These are phyloP conservation scores for Camelina hispida DNA, from an alignment of 345 rosid species.

Conservation along the genomic window DNA sequence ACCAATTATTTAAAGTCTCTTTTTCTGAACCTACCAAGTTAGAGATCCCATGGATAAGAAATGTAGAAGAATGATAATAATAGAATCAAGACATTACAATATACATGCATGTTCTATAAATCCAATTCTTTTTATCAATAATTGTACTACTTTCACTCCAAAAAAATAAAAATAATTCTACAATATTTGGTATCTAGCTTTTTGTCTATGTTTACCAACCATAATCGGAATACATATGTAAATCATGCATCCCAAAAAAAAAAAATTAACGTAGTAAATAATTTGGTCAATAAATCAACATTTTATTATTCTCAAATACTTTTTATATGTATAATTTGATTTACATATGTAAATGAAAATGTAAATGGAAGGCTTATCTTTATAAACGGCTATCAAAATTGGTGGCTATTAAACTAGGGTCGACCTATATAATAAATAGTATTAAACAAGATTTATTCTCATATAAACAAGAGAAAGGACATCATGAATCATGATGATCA, in stretches of 20 bases:
- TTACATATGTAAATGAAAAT: background rate
- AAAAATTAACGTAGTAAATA: background rate
- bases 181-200: constrained; percentile 23
- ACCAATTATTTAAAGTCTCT: constrained; percentile 32
- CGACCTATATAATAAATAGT: background rate
- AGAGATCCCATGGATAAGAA: constrained; percentile 45
- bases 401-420: constrained; percentile 36
- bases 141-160: constrained; percentile 34
- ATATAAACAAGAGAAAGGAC: constrained; percentile 14
- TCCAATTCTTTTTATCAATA: constrained; percentile 34
- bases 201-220: constrained; percentile 45
- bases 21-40: constrained; percentile 45
- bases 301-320: background rate
- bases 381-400: constrained; percentile 34
- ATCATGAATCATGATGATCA: constrained; percentile 22
- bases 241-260: background rate
- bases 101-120: constrained; percentile 37
- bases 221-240: background rate
- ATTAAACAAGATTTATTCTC: background rate
- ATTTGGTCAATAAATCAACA: background rate
- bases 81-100: constrained; percentile 24
- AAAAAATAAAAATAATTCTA: background rate
- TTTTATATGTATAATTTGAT: background rate
- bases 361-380: background rate
- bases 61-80: constrained; percentile 9